Conservation (phyloP, 1,284 basidiomycete genomes). For the Irpex rosettiformis region DNA sequence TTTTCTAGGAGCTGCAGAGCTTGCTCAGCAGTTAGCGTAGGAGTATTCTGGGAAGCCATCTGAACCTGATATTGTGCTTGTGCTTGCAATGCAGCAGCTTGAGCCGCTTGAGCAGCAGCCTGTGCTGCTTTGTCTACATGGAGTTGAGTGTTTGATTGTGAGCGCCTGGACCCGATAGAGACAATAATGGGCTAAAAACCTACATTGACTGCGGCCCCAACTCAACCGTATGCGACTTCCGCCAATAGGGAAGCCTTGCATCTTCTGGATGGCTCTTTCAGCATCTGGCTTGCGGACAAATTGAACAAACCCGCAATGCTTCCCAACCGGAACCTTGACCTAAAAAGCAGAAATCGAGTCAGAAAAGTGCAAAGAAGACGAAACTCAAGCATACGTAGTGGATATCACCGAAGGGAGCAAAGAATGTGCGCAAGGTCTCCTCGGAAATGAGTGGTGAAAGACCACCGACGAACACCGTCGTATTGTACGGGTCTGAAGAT, state of each 20-base stretch:
- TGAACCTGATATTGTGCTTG: constrained; percentile 47
- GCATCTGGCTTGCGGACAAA: constrained; percentile 91
- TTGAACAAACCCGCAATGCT: constrained; percentile 95
- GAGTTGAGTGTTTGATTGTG: constrained; percentile 5
- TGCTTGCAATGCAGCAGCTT: constrained; percentile 61
- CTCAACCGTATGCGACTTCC: constrained; percentile 88
- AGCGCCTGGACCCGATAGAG: background rate
- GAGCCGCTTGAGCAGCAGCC: constrained; percentile 79
- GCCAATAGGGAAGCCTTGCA: constrained; percentile 94
- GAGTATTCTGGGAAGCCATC: constrained; percentile 22
- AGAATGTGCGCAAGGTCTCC: constrained; percentile 85
- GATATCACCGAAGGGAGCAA: constrained; percentile 87
- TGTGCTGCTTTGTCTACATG: constrained; percentile 78
- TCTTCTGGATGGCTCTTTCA: constrained; percentile 89
- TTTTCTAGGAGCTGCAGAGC: constrained; percentile 64
- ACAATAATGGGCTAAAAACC: constrained; percentile 25
- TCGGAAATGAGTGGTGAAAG: constrained; percentile 83
- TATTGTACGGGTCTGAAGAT: constrained; percentile 86
- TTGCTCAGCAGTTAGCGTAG: constrained; percentile 57
- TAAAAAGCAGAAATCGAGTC: constrained; percentile 26
- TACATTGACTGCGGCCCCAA: constrained; percentile 92
- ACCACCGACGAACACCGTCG: constrained; percentile 90
- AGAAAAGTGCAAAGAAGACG: constrained; percentile 6
- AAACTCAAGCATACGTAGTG: constrained; percentile 63
- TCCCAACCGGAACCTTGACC: constrained; percentile 95